Percentiles rank a stretch among this genome's conserved stretches.
These are phyloP conservation scores for Heterobasidion annosum DNA, from an alignment of 1,284 basidiomycete species.

Conservation along the genomic window DNA sequence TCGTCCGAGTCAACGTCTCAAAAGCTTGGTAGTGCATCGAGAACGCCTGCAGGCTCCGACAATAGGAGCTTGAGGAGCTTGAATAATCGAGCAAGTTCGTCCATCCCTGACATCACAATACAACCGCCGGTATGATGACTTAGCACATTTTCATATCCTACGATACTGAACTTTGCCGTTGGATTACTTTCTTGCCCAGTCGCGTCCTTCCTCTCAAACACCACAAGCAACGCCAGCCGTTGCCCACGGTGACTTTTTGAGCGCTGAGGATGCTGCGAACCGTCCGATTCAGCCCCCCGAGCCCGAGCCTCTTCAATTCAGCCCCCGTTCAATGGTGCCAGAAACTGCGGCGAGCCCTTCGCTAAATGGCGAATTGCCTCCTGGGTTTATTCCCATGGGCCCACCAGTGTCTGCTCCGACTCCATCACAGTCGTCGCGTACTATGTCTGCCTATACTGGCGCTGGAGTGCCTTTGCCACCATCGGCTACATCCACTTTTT, in stretches of 20 bases:
- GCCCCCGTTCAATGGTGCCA: constrained; percentile 2
- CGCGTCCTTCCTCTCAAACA: constrained; percentile 18
- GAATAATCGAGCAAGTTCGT: constrained; percentile 7
- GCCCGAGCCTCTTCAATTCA: neutral
- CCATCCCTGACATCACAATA: constrained; percentile 13
- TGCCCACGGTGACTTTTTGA: constrained; percentile 13
- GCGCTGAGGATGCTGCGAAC: constrained; percentile 15
- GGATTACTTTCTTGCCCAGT: constrained; percentile 10
- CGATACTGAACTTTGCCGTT: neutral
- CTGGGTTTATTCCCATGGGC: constrained; percentile 21
- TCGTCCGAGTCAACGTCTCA: constrained; percentile 6
- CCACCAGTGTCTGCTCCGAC: constrained; percentile 12
- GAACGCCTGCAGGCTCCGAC: constrained; percentile 8
- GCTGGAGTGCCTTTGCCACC: constrained; percentile 3
- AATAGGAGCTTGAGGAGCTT: constrained; percentile 9
- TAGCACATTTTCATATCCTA: neutral
- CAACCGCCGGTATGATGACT: constrained; percentile 16
- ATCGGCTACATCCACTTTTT: neutral
- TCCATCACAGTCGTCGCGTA: constrained; percentile 4
- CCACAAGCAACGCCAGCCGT: constrained; percentile 8
- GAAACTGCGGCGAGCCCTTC: constrained; percentile 7
- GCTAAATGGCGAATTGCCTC: constrained; percentile 17
- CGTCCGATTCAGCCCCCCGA: constrained; percentile 9
- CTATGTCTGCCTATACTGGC: neutral
- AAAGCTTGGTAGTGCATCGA: neutral